These are phyloP conservation scores for Coemansia sp. DNA, from an alignment of 192 early-diverging fungal species.

Conservation along the genomic window DNA sequence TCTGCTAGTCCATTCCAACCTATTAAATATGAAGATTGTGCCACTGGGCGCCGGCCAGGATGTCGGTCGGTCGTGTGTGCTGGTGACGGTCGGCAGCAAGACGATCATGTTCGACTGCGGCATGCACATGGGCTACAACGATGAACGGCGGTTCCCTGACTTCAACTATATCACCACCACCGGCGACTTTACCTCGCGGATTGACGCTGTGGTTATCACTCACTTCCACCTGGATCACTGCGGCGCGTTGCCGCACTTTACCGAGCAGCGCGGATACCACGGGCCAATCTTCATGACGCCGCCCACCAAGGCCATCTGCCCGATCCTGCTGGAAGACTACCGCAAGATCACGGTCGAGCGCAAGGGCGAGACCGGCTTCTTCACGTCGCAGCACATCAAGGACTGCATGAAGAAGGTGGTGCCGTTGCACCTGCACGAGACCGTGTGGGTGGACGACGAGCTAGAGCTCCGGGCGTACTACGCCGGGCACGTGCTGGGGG, in stretches of 20 bases:
- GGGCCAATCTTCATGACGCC: slow-evolving; percentile 98
- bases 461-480: slow-evolving; percentile 84
- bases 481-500: slow-evolving; percentile 96
- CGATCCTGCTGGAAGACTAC: slow-evolving; percentile 90
- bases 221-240: slow-evolving; percentile 99
- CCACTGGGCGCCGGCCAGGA: slow-evolving; percentile 81
- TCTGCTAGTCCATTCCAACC: no score
- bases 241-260: slow-evolving; percentile 93
- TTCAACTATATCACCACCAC: slow-evolving; percentile 86
- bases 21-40: slow-evolving; percentile 55
- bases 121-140: slow-evolving; percentile 94
- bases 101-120: slow-evolving; percentile 93
- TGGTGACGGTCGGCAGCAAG: slow-evolving; percentile 72
- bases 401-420: slow-evolving; percentile 95
- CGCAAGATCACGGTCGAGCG: slow-evolving; percentile 86
- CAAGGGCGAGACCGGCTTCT: slow-evolving; percentile 87
- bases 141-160: slow-evolving; percentile 90
- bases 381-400: slow-evolving; percentile 82
- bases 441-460: slow-evolving; percentile 78
- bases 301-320: slow-evolving; percentile 93
- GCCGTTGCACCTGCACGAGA: slow-evolving; percentile 80
- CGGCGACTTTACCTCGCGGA: slow-evolving; percentile 70
- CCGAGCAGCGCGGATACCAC: slow-evolving; percentile 89
- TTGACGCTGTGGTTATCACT: slow-evolving; percentile 92
- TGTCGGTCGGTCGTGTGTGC: slow-evolving; percentile 78